Base-by-base conservation (phyloP, 2,329 filamentous ascomycete species). In the Torrubiellomyces zombiae region DNA sequence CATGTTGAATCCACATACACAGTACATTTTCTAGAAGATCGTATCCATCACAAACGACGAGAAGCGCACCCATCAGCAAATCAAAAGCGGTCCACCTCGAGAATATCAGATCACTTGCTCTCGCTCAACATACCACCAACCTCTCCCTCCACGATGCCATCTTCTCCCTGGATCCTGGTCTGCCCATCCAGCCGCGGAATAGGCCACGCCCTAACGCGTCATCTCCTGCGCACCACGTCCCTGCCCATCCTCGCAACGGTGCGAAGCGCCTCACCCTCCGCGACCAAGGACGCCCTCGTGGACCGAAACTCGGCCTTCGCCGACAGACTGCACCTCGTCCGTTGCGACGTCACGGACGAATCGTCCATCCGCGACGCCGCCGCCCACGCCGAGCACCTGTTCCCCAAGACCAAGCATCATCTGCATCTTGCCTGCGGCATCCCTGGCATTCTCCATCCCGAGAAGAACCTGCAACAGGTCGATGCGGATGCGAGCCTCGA, bases 361-460 rank as follows among this genome's bases (percentile, higher is more conserved):
- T 32, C 51, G 15, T 67, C 66, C 18, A 65, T 89, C 19, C 39
- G 51, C 23, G 60, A 64, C 19, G 70, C 76, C 11, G 55, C 66
- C 4, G 43, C 44, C 9, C 38, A 38, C 23, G 70, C 70, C 15
- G 51, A 52, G 13, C 41, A 51, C 6, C 50, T 66, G 7, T 75
- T 75, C 44, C 62, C 65, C 2, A 28, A 45, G 0, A 42, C 44
- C 9, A 48, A 47, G 7, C 47, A 68, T 36, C 68, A 77, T 36
- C 61, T 89, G 9, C 75, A 72, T 31, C 62, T 86, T 21, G 67
- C 67, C 3, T 67, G 82, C 38, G 65, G 67, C 16, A 51, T 83
- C 3, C 76, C 80, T 0, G 81, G 80, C 0, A 57, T 85, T 18
- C 60, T 89, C 8, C 62, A 66, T 36, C 68, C 79, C 0, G 81